A percentile compares a stretch with the other conserved stretches of the same genome.
These are phyloP conservation scores for Sordariomycetes sp. DNA, from an alignment of 2,329 filamentous ascomycete genomes.

Conservation along the genomic window DNA sequence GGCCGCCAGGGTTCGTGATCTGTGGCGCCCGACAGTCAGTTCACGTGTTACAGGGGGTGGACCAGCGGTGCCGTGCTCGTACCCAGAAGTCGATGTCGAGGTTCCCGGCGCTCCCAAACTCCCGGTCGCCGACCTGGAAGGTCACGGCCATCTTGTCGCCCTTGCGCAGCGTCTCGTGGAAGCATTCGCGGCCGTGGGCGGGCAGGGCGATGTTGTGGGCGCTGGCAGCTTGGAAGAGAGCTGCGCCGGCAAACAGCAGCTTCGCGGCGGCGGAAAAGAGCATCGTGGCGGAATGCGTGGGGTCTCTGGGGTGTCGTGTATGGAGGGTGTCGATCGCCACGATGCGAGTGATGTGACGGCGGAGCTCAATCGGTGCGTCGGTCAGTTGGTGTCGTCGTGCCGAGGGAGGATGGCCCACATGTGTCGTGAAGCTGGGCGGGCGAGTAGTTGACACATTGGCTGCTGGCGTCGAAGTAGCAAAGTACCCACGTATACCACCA, in stretches of 20 bases:
- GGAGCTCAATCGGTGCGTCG: neutral
- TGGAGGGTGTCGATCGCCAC: neutral
- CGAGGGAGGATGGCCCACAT: neutral
- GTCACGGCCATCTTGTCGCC: slow-evolving; percentile 98
- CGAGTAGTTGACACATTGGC: slow-evolving; percentile 5
- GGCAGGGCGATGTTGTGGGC: slow-evolving; percentile 95
- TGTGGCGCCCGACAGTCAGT: slow-evolving; percentile 17
- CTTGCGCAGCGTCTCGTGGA: slow-evolving; percentile 82
- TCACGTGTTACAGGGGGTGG: neutral
- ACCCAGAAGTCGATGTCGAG: slow-evolving; percentile 98
- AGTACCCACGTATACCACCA: neutral
- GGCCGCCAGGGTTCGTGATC: slow-evolving; percentile 67
- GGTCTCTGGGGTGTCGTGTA: slow-evolving; percentile 1
- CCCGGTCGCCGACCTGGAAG: slow-evolving; percentile 93
- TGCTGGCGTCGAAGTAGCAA: neutral
- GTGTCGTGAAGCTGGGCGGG: neutral
- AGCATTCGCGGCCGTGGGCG: slow-evolving; percentile 91
- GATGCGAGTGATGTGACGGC: too few relatives aligned
- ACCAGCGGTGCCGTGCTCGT: slow-evolving; percentile 13
- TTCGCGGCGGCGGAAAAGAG: slow-evolving; percentile 29
- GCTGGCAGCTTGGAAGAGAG: slow-evolving; percentile 41
- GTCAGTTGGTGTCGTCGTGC: neutral
- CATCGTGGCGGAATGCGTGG: slow-evolving; percentile 17
- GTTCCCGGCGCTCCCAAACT: slow-evolving; percentile 90
- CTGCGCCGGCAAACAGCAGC: slow-evolving; percentile 24